Evolutionary conservation across 257 asterid genomes (phyloP), one percentile per base, ranked within the genome.

Genomic region (Penstemon barbatus): DNA sequence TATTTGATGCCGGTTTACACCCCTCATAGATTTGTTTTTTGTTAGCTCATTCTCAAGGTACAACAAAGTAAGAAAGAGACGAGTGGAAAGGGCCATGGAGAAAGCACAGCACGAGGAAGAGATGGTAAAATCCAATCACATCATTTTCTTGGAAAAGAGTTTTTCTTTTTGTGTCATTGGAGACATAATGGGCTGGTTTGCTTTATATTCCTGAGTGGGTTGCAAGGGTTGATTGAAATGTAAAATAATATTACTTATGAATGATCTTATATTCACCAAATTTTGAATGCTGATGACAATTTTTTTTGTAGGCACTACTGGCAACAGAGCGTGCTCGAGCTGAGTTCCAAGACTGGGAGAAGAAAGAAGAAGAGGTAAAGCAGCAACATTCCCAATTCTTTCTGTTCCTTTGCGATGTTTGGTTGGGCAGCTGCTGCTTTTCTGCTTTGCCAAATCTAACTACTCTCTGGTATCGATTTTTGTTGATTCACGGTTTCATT

Each of bases 291-390:
- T 59, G 58, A 63, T 63, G 63, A 63, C 58, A 50, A 39, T 64
- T 76, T 91, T 85, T 64, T 76, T 72, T 51, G 38, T 68, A 87
- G 97, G 90, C 91, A 43, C 65, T 85, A 78, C 68, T 92, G 76
- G 97, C 97, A n/a, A 80, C 96, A 80, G 98, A 92, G 78, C 91
- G 96, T 25, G 97, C 97, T 42, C 86, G 92, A 33, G 97, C 97
- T 7, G 98, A 90, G 84, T 88, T 88, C 68, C 96, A 92, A 4
- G 98, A 92, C 74, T 92, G 96, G 97, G 97, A 92, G 84, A 92
- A 92, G 89, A 92, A 88, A 71, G 98, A 92, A 75, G 97, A 90
- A 65, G 98, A 92, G 88, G 97, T 86, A 72, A 72, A 68, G 8
- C 37, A 50, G 57, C 60, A 58, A 66, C 66, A 48, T 48, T 46